Base-by-base conservation (phyloP, 371 early-diverging fungal genomes). In the Mucor irregularis region DNA sequence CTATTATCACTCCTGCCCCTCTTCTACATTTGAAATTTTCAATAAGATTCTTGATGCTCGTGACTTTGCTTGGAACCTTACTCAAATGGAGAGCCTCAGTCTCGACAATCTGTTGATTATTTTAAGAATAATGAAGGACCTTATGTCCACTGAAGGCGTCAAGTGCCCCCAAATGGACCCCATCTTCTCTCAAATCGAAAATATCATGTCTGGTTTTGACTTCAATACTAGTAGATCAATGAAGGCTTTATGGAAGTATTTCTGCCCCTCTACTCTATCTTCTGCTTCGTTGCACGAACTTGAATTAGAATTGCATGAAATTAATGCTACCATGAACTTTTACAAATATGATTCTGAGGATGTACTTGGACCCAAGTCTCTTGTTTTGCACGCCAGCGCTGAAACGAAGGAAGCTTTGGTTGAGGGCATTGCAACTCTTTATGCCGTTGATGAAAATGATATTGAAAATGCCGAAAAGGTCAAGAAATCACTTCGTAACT, bases 341-440 rank as follows among this genome's bases (percentile, higher is more conserved):
- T 71, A 71, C 49, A 56, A 49, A 14, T 58, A 60, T 50, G 50
- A 53, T 35, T 24, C 53, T 44, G 76, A 76, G 35, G 49, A 64
- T 31, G 53, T 55, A 2, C 47, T 70, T n/a, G 35, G 9, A 9
- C 54, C 69, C 0, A 61, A 56, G 24, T 61, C 71, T 43, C 42
- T 67, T 19, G 64, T 73, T 2, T 53, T 78, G 40, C 63, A 56
- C 44, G 47, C 69, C 26, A 73, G 73, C 40, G 31, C 64, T 1
- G 85, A 81, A 37, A 61, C 80, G 33, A 90, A 88, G 69, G 68
- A 73, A 28, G 78, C 82, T 5, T 53, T 90, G 17, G 65, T 90
- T n/a, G 91, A 92, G 56, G 90, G 84, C 2, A 66, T 86, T 29
- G 84, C 90, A 6, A 90, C 91, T 0, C 63, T 92, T 17, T 88